Evolutionary conservation across 805 yeast genomes (phyloP).

Genomic region (Sugiyamaella americana): DNA sequence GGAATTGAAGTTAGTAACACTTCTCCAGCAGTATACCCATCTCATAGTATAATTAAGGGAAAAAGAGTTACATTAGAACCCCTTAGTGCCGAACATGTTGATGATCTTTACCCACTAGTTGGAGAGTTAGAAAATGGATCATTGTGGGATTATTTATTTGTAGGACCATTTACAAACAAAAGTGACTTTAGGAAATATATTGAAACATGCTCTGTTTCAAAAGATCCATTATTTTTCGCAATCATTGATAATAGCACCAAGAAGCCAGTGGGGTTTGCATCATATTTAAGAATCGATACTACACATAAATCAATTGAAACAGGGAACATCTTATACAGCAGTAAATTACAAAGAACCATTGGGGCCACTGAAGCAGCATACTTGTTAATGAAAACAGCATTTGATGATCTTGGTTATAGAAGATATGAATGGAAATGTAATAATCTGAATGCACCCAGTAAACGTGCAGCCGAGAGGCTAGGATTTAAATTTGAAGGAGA

Average conservation of each 20-base stretch:
- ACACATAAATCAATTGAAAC: conserved; percentile 28
- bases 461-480: conserved; percentile 29
- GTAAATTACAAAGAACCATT: conserved; percentile 23
- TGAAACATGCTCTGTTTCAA: conserved; percentile 1
- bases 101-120: conserved; percentile 14
- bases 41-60: conserved; percentile 2
- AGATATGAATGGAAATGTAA: conserved; percentile 35
- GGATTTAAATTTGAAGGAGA: conserved; percentile 33
- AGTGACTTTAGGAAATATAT: conserved; percentile 12
- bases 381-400: conserved; percentile 28
- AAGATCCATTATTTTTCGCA: conserved; percentile 20
- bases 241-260: conserved; percentile 21
- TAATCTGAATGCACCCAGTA: conserved; percentile 28
- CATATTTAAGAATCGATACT: conserved; percentile 28
- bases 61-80: conserved; percentile 10
- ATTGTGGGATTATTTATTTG: conserved; percentile 22
- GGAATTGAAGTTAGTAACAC: neutral
- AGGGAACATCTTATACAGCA: conserved; percentile 28
- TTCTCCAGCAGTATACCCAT: neutral
- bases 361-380: conserved; percentile 32
- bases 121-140: conserved; percentile 5
- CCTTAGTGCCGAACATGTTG: conserved; percentile 10
- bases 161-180: conserved; percentile 15
- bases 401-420: conserved; percentile 29
- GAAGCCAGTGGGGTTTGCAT: conserved; percentile 27